Evolutionary conservation across 805 yeast genomes (phyloP), one percentile per base, ranked within the genome.

Genomic region (Candida koratica): DNA sequence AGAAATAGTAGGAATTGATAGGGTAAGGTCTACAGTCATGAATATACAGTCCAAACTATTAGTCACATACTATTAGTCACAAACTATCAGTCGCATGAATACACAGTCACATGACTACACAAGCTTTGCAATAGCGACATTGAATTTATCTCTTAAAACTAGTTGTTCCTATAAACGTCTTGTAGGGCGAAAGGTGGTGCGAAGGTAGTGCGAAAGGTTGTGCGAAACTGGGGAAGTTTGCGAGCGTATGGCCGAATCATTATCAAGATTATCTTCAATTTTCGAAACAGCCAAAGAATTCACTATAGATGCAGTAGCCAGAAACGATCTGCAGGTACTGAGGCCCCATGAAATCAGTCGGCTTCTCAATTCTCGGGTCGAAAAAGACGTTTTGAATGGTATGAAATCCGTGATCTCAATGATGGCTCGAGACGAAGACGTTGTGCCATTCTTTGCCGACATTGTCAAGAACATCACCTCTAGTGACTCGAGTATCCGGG

Each of bases 391-490:
- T 11, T 45, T 62, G 30, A 57, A 52, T 35, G 73, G 73, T 5
- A 62, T 67, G 65, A 64, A 59, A 41, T 57, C 65, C 37, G 68
- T 67, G 17, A 54, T 62, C 18, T 56, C 68, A n/a, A 44, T 62
- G 24, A 53, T 67, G 12, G 50, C 71, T 0, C 46, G 61, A 32
- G 71, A 71, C 6, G 71, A 56, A 35, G 71, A 66, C 37, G 71
- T 58, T n/a, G 33, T 53, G 18, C 52, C 52, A 12, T 67, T 58
- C 51, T 90, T 86, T 66, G 87, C 97, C 0, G 89, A 84, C 50
- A 93, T 93, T 4, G 82, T 93, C 38, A 90, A 89, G 58, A 88
- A 88, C 56, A 79, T 89, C 23, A 83, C 86, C 5, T 79, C 90
- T 13, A 47, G 69, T 4, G 59, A 64, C 32, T 75, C 78, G 38